Percentiles rank a stretch among this genome's conserved stretches.
Conservation (phyloP, 495 filamentous ascomycete genomes). For the Ramalina peruviana region DNA sequence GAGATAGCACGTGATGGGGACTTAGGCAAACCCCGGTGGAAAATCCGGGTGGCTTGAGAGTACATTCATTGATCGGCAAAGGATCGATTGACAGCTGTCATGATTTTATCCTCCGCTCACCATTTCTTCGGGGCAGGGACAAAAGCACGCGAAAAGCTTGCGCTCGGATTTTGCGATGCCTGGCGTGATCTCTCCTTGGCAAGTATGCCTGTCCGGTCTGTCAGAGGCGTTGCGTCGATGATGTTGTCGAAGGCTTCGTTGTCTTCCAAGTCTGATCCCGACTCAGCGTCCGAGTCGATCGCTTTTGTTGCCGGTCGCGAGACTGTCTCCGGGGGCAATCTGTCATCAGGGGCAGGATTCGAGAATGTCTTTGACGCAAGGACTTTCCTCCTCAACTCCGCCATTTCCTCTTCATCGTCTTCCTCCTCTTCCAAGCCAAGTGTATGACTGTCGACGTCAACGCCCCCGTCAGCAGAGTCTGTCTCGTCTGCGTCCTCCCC, state of each 20-base stretch:
- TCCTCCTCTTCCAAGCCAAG: slow-evolving; percentile 66
- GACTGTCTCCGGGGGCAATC: slow-evolving; percentile 43
- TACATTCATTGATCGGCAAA: no score
- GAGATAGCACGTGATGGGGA: no score
- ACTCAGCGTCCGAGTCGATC: slow-evolving; percentile 54
- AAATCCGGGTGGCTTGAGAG: no score
- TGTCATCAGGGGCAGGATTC: slow-evolving; percentile 39
- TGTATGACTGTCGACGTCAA: slow-evolving; percentile 42
- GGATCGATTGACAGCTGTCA: no score
- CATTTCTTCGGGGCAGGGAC: slow-evolving; percentile 48
- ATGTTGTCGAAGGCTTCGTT: slow-evolving; percentile 74
- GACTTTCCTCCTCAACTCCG: slow-evolving; percentile 70
- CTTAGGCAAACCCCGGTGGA: no score
- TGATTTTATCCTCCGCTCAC: slow-evolving; percentile 15
- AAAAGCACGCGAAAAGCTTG: slow-evolving; percentile 47
- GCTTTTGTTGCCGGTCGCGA: slow-evolving; percentile 24
- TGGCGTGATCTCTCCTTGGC: slow-evolving; percentile 35
- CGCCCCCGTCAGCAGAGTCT: slow-evolving; percentile 35
- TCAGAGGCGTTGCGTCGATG: slow-evolving; percentile 75
- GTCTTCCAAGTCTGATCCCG: slow-evolving; percentile 56
- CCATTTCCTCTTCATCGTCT: slow-evolving; percentile 79
- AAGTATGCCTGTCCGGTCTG: slow-evolving; percentile 64
- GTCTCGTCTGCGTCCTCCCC: slow-evolving; percentile 36
- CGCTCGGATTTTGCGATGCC: slow-evolving; percentile 32
- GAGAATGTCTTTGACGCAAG: slow-evolving; percentile 76